Conservation (phyloP, 139 green algal species). For the Micromonas pusilla region DNA sequence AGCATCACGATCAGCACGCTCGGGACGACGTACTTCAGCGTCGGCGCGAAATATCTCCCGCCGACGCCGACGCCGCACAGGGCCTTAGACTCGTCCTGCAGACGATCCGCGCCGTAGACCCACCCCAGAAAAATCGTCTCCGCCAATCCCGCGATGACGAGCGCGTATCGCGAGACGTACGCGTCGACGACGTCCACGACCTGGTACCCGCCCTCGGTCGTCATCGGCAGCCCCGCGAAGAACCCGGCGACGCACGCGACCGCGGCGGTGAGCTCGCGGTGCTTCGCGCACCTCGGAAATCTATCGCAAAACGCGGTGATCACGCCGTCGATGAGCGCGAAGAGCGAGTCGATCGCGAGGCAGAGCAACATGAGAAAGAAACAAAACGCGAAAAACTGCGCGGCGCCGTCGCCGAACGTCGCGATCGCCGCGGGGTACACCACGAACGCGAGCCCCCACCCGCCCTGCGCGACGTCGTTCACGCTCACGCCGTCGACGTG, state of each 20-base stretch:
- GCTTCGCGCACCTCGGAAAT: too few species aligned
- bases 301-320: background rate
- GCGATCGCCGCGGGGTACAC: slow-evolving; percentile 21
- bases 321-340: background rate
- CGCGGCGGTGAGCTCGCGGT: background rate
- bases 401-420: background rate
- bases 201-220: background rate
- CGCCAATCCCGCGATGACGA: slow-evolving; percentile 2
- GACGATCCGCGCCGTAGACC: background rate
- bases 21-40: slow-evolving; percentile 3
- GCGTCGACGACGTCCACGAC: slow-evolving; percentile 17
- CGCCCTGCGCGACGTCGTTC: slow-evolving; percentile 1
- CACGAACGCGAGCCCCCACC: slow-evolving; percentile 13
- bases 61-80: background rate
- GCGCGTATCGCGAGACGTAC: slow-evolving; percentile 10
- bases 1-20: background rate
- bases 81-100: background rate
- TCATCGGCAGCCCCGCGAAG: slow-evolving; percentile 10
- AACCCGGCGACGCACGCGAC: background rate
- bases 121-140: slow-evolving; percentile 17
- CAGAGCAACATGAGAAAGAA: slow-evolving; percentile 20
- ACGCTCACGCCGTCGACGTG: background rate
- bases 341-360: slow-evolving; percentile 3
- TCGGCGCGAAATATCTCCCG: background rate
- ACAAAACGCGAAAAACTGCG: slow-evolving; percentile 1